phyloP scores from a whole-genome alignment of 495 filamentous ascomycete species.

The Melanomma pulvis-pyrius region DNA sequence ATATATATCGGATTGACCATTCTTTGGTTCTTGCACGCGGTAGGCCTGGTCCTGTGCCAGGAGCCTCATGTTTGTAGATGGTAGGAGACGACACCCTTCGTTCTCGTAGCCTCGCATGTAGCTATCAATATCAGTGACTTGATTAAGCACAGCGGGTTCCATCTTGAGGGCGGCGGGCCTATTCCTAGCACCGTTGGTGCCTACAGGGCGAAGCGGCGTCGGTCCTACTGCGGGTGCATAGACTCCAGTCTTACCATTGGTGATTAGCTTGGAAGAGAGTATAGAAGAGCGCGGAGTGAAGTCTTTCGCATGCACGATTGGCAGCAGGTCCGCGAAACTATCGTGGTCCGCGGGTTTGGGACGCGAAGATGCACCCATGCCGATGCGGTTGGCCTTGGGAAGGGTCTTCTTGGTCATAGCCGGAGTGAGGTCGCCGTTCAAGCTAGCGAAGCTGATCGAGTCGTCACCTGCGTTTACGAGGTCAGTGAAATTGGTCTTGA shows the following conservation, averaged over 20 bases:
- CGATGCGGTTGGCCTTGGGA: not conserved
- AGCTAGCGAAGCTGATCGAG: conserved; percentile 14
- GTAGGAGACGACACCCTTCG: not conserved
- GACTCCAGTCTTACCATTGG: not conserved
- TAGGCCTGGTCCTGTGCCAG: not conserved
- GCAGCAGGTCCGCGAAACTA: conserved; percentile 2
- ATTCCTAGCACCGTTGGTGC: not conserved
- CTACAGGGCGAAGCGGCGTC: not conserved
- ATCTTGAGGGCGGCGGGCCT: not conserved
- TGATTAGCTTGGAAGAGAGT: not conserved
- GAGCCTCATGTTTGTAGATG: not conserved
- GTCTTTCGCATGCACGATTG: not conserved
- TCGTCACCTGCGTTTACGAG: conserved; percentile 6
- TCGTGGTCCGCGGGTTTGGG: not conserved
- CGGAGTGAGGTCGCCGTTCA: not conserved
- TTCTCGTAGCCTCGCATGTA: not conserved
- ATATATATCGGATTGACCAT: too few species aligned
- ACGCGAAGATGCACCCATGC: not conserved
- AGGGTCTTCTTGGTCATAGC: not conserved
- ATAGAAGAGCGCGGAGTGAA: not conserved
- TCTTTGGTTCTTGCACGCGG: not conserved
- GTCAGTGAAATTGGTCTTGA: not conserved
- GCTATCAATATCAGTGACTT: not conserved
- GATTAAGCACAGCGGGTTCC: not conserved
- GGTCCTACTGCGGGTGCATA: not conserved